Base-by-base conservation (phyloP, 495 filamentous ascomycete genomes). In the Xylaria venustula region DNA sequence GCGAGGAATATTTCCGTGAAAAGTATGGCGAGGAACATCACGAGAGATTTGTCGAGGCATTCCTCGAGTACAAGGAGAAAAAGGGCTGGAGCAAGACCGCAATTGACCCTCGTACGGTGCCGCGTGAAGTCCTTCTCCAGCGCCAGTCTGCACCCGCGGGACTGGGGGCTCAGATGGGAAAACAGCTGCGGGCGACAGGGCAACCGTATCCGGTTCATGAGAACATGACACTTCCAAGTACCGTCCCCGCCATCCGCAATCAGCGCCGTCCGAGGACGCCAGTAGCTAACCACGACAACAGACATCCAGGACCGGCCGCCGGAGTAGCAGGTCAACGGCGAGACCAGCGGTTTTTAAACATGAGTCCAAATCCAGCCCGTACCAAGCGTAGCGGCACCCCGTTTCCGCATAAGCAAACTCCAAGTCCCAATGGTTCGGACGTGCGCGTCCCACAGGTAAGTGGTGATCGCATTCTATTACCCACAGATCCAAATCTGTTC, bases 41-140 rank as follows among this genome's bases (percentile, higher is more conserved):
- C 26, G n/a, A 57, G 26, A 7, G 26, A 23, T 53, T 61, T 30
- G 58, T 62, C 37, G 14, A 56, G 26, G 52, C 41, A 26, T 69
- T 67, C 44, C 46, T 69, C n/a, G 60, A 61, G 52, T 68, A 59
- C 26, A 68, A 68, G 49, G 34, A 58, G 2, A 14, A 23, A 2
- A 63, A 40, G 0, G 61, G 66, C 1, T 54, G 64, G n/a, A 9
- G 12, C 0, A 52, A 19, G 9, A 47, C 57, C 41, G 26, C 30
- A 19, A 51, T 71, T 7, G 61, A 68, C 15, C 68, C 68, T 15
- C 23, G 40, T 1, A 67, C 53, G 14, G 22, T 71, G 2, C 53
- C 61, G 30, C 42, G 22, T 8, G 32, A 44, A 15, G 53, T 22
- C 11, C 66, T 69, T 22, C 40, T 65, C 26, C 37, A 48, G 12